These are phyloP conservation scores for Clausena lansium DNA, from an alignment of 345 rosid species.

Conservation along the genomic window DNA sequence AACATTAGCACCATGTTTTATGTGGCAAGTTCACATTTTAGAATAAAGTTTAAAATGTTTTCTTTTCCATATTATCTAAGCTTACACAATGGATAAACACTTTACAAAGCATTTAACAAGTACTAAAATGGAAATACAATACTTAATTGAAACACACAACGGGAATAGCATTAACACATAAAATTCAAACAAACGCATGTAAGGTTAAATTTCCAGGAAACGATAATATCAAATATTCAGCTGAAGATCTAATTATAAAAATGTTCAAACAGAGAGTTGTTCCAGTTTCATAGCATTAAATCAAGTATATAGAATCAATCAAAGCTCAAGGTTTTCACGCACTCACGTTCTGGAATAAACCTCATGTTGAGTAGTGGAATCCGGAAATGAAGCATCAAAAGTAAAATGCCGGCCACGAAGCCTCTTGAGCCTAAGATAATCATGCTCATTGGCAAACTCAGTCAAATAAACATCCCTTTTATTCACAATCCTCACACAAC, in stretches of 20 bases:
- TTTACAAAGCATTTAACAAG: background rate
- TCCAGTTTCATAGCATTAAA: background rate
- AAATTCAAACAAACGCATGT: background rate
- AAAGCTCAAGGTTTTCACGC: conserved; percentile 8
- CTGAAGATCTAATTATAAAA: background rate
- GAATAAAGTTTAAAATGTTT: conserved; percentile 4
- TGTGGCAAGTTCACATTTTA: background rate
- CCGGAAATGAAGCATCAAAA: conserved; percentile 85
- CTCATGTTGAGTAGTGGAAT: conserved; percentile 67
- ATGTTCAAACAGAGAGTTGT: background rate
- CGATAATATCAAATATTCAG: background rate
- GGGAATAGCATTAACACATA: background rate
- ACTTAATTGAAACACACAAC: background rate
- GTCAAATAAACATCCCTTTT: conserved; percentile 80
- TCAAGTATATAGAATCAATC: conserved; percentile 2
- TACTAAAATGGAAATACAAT: background rate
- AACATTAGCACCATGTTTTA: background rate
- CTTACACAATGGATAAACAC: background rate
- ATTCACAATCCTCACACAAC: conserved; percentile 81
- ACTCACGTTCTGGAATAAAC: conserved; percentile 91
- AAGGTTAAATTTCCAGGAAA: background rate
- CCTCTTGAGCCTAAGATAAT: conserved; percentile 85
- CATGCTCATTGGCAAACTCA: conserved; percentile 77
- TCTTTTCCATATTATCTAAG: background rate
- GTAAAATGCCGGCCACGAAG: conserved; percentile 85